These are phyloP conservation scores for Coccomyxa sp. DNA, from an alignment of 139 green algal genomes.

Conservation along the genomic window DNA sequence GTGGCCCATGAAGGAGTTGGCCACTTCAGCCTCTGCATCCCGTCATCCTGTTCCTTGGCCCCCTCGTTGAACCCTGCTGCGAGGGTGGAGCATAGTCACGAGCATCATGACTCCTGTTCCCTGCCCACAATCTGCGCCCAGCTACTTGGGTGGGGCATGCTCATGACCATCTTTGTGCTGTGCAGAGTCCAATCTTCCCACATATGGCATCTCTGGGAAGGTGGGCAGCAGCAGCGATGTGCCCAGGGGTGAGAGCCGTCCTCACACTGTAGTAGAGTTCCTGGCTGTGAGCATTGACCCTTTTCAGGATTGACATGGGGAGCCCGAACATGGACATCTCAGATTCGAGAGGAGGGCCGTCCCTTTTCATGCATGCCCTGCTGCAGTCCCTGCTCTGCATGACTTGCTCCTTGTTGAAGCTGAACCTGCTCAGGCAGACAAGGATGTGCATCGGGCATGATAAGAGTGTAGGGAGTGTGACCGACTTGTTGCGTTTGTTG, in stretches of 20 bases:
- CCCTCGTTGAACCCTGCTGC: too few relatives aligned
- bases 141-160: too few relatives aligned
- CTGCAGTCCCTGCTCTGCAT: neutral
- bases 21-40: too few relatives aligned
- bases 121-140: too few relatives aligned
- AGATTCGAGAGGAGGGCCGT: neutral
- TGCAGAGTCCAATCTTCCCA: slow-evolving; percentile 25
- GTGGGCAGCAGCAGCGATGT: slow-evolving; percentile 12
- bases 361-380: neutral
- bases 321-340: neutral
- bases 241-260: neutral
- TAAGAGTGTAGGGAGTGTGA: too few relatives aligned
- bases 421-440: neutral
- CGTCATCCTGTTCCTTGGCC: too few relatives aligned
- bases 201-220: slow-evolving; percentile 3
- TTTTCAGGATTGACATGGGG: neutral
- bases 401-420: neutral
- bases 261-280: neutral
- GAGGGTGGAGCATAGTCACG: too few relatives aligned
- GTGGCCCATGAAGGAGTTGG: too few relatives aligned
- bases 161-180: too few relatives aligned
- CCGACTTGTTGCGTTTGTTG: neutral
- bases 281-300: neutral
- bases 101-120: too few relatives aligned
- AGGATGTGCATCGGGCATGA: too few relatives aligned